These are phyloP conservation scores for Coffea canephora DNA, from an alignment of 257 asterid genomes.

Conservation along the genomic window DNA sequence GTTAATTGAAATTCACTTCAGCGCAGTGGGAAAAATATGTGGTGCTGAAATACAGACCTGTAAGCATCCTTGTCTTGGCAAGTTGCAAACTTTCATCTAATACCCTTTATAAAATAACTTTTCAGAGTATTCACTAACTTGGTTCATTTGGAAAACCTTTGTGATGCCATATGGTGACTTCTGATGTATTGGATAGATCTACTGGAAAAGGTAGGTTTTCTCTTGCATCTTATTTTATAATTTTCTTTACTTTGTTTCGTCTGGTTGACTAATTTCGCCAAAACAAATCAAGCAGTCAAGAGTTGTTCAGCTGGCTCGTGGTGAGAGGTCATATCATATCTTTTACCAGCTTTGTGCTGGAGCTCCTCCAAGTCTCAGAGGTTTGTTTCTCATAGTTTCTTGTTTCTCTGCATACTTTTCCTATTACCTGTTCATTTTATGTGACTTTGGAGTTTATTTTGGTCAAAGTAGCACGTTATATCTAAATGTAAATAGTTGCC, in stretches of 20 bases:
- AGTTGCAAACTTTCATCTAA: conserved; percentile 12
- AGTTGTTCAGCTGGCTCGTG: conserved; percentile 71
- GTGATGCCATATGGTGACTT: conserved; percentile 32
- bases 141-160: conserved; percentile 23
- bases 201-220: conserved; percentile 78
- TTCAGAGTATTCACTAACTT: conserved; percentile 33
- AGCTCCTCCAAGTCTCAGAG: conserved; percentile 75
- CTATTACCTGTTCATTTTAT: neutral
- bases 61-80: conserved; percentile 40
- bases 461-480: neutral
- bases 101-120: neutral
- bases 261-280: conserved; percentile 29
- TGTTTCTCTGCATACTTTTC: conserved; percentile 2
- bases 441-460: neutral
- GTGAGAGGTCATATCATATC: conserved; percentile 88
- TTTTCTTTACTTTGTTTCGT: conserved; percentile 17
- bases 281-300: conserved; percentile 67
- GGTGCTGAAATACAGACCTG: conserved; percentile 86
- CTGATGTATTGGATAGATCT: conserved; percentile 56
- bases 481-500: neutral
- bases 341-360: conserved; percentile 98
- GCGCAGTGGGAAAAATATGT: conserved; percentile 60
- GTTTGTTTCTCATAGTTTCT: conserved; percentile 34
- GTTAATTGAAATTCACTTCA: conserved; percentile 73
- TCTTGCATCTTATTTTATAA: conserved; percentile 16